Percentiles rank a stretch among this genome's conserved stretches.
These are phyloP conservation scores for Coniochaeta sp. DNA, from an alignment of 2,329 filamentous ascomycete genomes.

Conservation along the genomic window DNA sequence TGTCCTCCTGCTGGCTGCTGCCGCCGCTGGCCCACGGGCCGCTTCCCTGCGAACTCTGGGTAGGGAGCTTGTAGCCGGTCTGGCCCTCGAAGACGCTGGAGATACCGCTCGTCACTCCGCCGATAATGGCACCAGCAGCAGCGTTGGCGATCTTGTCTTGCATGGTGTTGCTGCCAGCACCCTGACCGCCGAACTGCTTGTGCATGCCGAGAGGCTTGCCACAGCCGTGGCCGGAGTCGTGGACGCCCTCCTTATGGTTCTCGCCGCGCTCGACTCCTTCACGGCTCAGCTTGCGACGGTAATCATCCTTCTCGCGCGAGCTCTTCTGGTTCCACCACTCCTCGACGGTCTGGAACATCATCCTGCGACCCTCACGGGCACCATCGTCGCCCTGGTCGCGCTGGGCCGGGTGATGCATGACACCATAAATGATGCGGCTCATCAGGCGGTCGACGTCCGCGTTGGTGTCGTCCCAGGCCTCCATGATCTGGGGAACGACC, in stretches of 20 bases:
- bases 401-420: conserved; percentile 84
- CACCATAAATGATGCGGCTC: conserved; percentile 70
- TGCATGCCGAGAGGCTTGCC: conserved; percentile 71
- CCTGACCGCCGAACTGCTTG: conserved; percentile 45
- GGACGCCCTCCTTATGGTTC: conserved; percentile 81
- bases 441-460: conserved; percentile 64
- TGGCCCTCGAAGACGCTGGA: conserved; percentile 38
- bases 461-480: conserved; percentile 74
- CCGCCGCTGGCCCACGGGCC: conserved; percentile 16
- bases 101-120: conserved; percentile 48
- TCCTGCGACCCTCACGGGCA: conserved; percentile 60
- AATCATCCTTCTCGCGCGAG: conserved; percentile 54
- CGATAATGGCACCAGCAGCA: conserved; percentile 50
- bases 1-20: conserved; percentile 23
- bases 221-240: conserved; percentile 82
- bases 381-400: conserved; percentile 64
- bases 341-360: conserved; percentile 75
- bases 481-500: conserved; percentile 84
- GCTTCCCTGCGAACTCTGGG: conserved; percentile 14
- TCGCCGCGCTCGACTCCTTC: conserved; percentile 68
- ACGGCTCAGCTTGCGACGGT: conserved; percentile 69
- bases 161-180: conserved; percentile 34
- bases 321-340: conserved; percentile 73
- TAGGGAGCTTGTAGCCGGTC: conserved; percentile 34
- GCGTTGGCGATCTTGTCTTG: conserved; percentile 51